phyloP scores from a whole-genome alignment of 257 asterid species.

The Thymus mandschuricus region DNA sequence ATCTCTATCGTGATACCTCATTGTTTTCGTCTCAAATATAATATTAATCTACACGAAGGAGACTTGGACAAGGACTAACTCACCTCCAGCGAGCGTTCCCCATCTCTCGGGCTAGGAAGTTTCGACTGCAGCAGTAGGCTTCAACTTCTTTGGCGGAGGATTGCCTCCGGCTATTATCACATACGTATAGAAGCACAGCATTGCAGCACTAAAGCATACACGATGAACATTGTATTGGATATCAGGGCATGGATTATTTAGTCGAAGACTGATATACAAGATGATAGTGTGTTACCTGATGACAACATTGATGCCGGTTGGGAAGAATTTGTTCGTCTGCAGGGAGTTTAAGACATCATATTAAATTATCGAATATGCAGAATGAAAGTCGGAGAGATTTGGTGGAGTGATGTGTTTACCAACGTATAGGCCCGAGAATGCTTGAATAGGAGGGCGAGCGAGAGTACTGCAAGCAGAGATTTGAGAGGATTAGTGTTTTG shows the following conservation, averaged over 20 bases:
- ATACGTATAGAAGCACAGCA: conserved; percentile 81
- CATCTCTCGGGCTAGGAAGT: conserved; percentile 32
- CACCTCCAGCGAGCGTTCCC: conserved; percentile 17
- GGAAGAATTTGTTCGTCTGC: conserved; percentile 66
- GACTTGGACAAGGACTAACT: not conserved
- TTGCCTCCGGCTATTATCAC: conserved; percentile 81
- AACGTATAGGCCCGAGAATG: conserved; percentile 66
- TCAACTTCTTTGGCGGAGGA: conserved; percentile 68
- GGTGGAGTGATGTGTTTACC: conserved; percentile 47
- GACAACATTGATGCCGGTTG: conserved; percentile 61
- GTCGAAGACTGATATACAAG: not conserved
- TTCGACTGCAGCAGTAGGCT: conserved; percentile 37
- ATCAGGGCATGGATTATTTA: not conserved
- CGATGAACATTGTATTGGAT: not conserved
- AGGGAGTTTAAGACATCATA: not conserved
- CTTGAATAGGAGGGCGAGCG: conserved; percentile 71
- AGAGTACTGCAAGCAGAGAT: conserved; percentile 57
- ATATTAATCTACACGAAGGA: not conserved
- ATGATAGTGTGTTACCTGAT: conserved; percentile 55
- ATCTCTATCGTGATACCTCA: conserved; percentile 1
- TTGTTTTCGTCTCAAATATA: not conserved
- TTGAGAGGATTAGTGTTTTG: not conserved
- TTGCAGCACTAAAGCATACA: conserved; percentile 64
- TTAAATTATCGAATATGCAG: conserved; percentile 17
- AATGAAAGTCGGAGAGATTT: not conserved